Conservation (phyloP, 352 stramenopile species). For the Phytophthora capsici region DNA sequence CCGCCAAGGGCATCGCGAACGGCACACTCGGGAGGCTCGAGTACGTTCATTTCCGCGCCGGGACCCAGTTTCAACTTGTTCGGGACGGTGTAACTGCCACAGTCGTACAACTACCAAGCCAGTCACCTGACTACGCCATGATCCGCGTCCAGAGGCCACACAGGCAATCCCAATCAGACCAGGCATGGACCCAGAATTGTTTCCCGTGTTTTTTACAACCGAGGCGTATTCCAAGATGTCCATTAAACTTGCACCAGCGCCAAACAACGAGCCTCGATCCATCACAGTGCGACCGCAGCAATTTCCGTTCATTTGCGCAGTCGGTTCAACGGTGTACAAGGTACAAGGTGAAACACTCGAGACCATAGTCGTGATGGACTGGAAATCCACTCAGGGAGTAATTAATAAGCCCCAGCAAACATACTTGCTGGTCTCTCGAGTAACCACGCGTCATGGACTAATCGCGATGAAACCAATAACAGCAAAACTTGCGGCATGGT, state of each 20-base stretch:
- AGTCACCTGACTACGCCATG: too few relatives aligned
- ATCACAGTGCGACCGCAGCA: too few relatives aligned
- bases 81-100: conserved; percentile 2
- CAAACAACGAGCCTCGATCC: too few relatives aligned
- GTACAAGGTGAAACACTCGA: conserved; percentile 27
- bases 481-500: too few relatives aligned
- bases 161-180: too few relatives aligned
- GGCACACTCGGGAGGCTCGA: conserved; percentile 2
- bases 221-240: conserved; percentile 1
- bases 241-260: background rate
- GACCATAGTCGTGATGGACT: conserved; percentile 14
- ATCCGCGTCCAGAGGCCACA: too few relatives aligned
- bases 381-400: background rate
- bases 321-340: conserved; percentile 13
- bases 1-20: background rate
- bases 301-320: too few relatives aligned
- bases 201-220: conserved; percentile 7
- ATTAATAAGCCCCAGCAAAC: conserved; percentile 5
- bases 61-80: conserved; percentile 10
- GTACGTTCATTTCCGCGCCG: background rate
- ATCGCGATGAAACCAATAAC: too few relatives aligned
- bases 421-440: background rate
- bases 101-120: conserved; percentile 2
- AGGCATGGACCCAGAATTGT: background rate
- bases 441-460: too few relatives aligned